These are phyloP conservation scores for Acer yangbiense DNA, from an alignment of 345 rosid genomes.

Conservation along the genomic window DNA sequence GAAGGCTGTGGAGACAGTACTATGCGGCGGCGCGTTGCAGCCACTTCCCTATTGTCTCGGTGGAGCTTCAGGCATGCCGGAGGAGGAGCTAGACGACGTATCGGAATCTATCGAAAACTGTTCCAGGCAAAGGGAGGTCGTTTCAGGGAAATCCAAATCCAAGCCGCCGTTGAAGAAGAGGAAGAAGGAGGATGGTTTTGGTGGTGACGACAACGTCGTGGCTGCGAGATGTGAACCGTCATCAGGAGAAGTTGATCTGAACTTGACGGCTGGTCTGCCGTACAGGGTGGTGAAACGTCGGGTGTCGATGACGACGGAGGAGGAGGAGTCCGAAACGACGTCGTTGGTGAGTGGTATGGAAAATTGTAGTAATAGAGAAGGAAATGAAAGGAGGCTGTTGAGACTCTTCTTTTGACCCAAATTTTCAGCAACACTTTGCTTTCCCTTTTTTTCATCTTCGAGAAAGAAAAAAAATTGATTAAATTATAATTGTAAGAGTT, in stretches of 20 bases:
- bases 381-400: slow-evolving; percentile 36
- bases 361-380: neutral
- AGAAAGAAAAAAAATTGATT: too few relatives aligned
- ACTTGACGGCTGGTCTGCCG: slow-evolving; percentile 28
- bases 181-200: slow-evolving; percentile 27
- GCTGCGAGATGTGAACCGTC: neutral
- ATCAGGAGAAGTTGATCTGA: slow-evolving; percentile 24
- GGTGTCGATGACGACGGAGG: slow-evolving; percentile 49
- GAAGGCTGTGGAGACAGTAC: slow-evolving; percentile 62
- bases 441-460: too few relatives aligned
- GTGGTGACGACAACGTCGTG: neutral
- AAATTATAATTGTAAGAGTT: too few relatives aligned
- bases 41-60: slow-evolving; percentile 39
- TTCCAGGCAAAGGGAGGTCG: neutral
- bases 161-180: slow-evolving; percentile 16
- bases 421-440: too few relatives aligned
- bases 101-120: slow-evolving; percentile 18
- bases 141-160: neutral
- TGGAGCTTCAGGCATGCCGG: slow-evolving; percentile 3
- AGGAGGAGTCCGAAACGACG: slow-evolving; percentile 52
- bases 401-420: slow-evolving; percentile 33
- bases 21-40: slow-evolving; percentile 53
- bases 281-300: slow-evolving; percentile 21
- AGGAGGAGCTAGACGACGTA: slow-evolving; percentile 10
- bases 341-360: slow-evolving; percentile 20